A percentile compares a stretch with the other conserved stretches of the same genome.
These are phyloP conservation scores for Kodamaea anthophila DNA, from an alignment of 1,139 yeast genomes.

Conservation along the genomic window DNA sequence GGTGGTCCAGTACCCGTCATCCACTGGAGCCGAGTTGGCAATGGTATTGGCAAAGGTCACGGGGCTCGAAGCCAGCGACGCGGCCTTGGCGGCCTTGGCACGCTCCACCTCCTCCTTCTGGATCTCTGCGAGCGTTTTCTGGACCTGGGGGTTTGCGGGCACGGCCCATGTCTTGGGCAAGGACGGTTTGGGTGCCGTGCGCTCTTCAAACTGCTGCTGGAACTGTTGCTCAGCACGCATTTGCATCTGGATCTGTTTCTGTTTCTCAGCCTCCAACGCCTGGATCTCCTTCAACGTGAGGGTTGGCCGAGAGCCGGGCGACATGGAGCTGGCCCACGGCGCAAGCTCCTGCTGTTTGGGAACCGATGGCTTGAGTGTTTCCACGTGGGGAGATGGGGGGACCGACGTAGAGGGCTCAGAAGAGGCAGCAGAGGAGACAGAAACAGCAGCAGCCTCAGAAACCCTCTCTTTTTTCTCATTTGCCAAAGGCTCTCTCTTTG, in stretches of 20 bases:
- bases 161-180: constrained; percentile 56
- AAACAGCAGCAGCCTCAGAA: constrained; percentile 1
- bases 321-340: constrained; percentile 47
- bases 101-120: constrained; percentile 43
- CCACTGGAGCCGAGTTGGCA: constrained; percentile 20
- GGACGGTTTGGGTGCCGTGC: constrained; percentile 16
- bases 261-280: constrained; percentile 51
- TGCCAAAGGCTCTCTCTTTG: neutral
- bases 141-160: constrained; percentile 16
- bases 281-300: constrained; percentile 67
- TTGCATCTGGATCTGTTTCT: constrained; percentile 30
- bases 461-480: neutral
- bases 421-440: neutral
- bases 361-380: constrained; percentile 17
- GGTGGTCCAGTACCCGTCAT: constrained; percentile 43
- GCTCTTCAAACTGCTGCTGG: constrained; percentile 12
- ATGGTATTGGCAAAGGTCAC: constrained; percentile 18
- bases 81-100: constrained; percentile 25
- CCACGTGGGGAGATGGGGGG: constrained; percentile 6
- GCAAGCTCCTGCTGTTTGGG: constrained; percentile 33
- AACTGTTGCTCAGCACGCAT: constrained; percentile 18
- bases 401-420: constrained; percentile 1
- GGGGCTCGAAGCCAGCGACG: constrained; percentile 10
- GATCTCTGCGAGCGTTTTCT: constrained; percentile 41
- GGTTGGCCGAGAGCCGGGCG: constrained; percentile 33